A percentile compares a stretch with the other conserved stretches of the same genome.
Evolutionary conservation across 192 early-diverging fungal species (phyloP).

Genomic region (Coemansia sp.): DNA sequence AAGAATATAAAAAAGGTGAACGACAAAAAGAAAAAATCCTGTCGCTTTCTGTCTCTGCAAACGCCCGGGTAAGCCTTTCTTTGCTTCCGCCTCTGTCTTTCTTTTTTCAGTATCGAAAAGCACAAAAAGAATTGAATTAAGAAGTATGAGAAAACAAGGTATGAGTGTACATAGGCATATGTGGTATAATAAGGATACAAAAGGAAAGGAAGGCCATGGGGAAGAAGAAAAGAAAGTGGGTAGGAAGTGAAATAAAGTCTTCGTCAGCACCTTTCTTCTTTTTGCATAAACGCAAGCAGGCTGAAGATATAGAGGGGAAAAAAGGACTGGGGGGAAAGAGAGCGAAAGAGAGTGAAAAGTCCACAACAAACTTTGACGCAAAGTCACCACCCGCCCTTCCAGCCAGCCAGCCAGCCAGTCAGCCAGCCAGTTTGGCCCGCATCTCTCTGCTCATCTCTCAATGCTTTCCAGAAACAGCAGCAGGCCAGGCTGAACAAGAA

Average conservation of each 20-base stretch:
- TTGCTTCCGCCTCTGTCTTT: background rate
- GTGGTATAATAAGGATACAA: background rate
- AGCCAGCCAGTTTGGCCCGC: too few relatives aligned
- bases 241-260: too few relatives aligned
- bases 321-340: background rate
- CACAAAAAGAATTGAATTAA: background rate
- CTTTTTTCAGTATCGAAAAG: background rate
- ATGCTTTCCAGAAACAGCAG: too few relatives aligned
- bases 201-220: background rate
- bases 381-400: too few relatives aligned
- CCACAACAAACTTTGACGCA: too few relatives aligned
- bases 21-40: background rate
- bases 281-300: background rate
- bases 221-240: background rate
- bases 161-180: background rate
- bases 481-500: too few relatives aligned
- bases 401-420: too few relatives aligned
- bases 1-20: slow-evolving; percentile 2
- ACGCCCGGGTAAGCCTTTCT: background rate
- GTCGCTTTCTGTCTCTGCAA: background rate
- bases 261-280: background rate
- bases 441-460: too few relatives aligned
- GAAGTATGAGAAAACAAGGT: background rate
- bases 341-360: background rate
- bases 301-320: too few relatives aligned